A percentile compares a stretch with the other conserved stretches of the same genome.
Evolutionary conservation across 352 stramenopile genomes (phyloP).

Genomic region (Phytopythium cucurbitacearum): DNA sequence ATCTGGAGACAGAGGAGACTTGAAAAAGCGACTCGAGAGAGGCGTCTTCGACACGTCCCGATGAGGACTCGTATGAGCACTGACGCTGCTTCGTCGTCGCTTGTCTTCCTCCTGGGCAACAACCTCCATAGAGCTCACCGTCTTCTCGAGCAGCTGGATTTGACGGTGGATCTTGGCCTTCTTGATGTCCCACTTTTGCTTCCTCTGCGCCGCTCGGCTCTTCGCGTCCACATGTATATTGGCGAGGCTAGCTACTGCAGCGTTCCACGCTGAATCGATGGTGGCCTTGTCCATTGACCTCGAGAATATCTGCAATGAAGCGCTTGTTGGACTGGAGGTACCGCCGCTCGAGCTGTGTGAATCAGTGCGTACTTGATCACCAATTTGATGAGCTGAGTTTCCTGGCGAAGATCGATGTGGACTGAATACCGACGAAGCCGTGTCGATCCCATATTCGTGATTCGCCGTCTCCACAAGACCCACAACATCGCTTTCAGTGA

Average conservation of each 20-base stretch:
- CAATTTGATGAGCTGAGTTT: no score
- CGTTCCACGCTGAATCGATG: constrained; percentile 50
- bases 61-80: constrained; percentile 17
- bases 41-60: constrained; percentile 5
- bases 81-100: constrained; percentile 32
- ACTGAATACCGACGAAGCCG: no score
- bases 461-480: no score
- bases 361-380: constrained; percentile 1
- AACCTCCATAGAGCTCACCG: constrained; percentile 56
- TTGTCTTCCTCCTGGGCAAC: constrained; percentile 48
- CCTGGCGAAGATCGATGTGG: no score
- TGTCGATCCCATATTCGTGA: no score
- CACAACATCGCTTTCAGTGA: no score
- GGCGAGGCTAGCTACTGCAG: constrained; percentile 41
- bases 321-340: constrained; percentile 8
- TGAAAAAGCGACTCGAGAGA: constrained; percentile 6
- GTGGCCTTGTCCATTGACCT: constrained; percentile 47
- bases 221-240: constrained; percentile 42
- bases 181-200: constrained; percentile 50
- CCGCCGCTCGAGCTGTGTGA: constrained; percentile 4
- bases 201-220: constrained; percentile 30
- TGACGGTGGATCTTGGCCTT: constrained; percentile 67
- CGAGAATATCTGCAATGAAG: constrained; percentile 23
- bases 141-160: constrained; percentile 69
- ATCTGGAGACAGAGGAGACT: constrained; percentile 8